Percentiles rank a stretch among this genome's conserved stretches.
phyloP scores from a whole-genome alignment of 2,329 filamentous ascomycete species.

The Penicillium sp. region DNA sequence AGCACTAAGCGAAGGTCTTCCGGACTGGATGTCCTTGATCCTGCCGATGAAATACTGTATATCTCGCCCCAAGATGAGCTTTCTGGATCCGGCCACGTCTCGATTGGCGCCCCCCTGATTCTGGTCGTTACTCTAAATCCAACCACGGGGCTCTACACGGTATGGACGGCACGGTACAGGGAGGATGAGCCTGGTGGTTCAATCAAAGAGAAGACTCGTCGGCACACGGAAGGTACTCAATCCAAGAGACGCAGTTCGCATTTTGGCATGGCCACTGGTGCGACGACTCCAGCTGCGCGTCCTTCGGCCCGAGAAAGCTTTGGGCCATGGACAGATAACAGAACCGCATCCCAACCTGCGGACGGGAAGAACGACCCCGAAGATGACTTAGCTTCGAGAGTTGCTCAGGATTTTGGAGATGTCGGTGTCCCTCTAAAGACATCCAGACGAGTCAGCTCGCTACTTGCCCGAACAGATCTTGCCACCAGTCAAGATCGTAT shows the following conservation, averaged over 20 bases:
- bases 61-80: slow-evolving; percentile 69
- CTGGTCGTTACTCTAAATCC: slow-evolving; percentile 82
- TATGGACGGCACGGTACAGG: slow-evolving; percentile 83
- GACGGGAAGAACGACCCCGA: slow-evolving; percentile 40
- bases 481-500: slow-evolving; percentile 81
- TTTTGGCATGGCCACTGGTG: slow-evolving; percentile 67
- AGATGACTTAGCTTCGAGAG: slow-evolving; percentile 68
- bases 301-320: slow-evolving; percentile 78
- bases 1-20: slow-evolving; percentile 29
- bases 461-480: slow-evolving; percentile 83
- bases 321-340: slow-evolving; percentile 55
- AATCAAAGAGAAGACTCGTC: slow-evolving; percentile 46
- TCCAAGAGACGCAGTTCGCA: slow-evolving; percentile 71
- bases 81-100: slow-evolving; percentile 24
- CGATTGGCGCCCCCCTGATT: slow-evolving; percentile 59
- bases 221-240: slow-evolving; percentile 63
- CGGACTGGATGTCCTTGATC: slow-evolving; percentile 66
- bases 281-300: slow-evolving; percentile 72
- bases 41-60: slow-evolving; percentile 81
- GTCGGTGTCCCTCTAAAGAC: slow-evolving; percentile 61
- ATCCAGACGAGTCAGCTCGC: slow-evolving; percentile 85
- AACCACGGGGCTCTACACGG: slow-evolving; percentile 74
- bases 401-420: slow-evolving; percentile 69
- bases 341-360: slow-evolving; percentile 39
- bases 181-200: slow-evolving; percentile 63